A percentile compares a stretch with the other conserved stretches of the same genome.
Evolutionary conservation across 2,329 filamentous ascomycete species (phyloP).

Genomic region (Colletotrichum higginsianum): DNA sequence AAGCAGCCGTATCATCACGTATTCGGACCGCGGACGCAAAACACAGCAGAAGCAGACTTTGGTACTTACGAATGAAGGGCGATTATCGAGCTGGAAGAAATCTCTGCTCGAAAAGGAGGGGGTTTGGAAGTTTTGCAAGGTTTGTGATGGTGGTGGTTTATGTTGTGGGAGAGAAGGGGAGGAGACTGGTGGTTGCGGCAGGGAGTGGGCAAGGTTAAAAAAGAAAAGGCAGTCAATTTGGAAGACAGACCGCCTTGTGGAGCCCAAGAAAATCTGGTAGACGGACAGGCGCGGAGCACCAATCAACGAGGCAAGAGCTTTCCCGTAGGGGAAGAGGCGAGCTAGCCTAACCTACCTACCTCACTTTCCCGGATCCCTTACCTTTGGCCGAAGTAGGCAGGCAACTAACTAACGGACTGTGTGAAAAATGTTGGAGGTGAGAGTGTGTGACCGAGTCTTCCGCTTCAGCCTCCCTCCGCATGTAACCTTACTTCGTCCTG

Average conservation of each 20-base stretch:
- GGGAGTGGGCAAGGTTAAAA: slow-evolving; percentile 39
- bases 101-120: slow-evolving; percentile 34
- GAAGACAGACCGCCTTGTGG: slow-evolving; percentile 40
- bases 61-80: slow-evolving; percentile 24
- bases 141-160: slow-evolving; percentile 33
- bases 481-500: neutral
- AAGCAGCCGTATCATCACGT: neutral
- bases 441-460: neutral
- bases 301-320: slow-evolving; percentile 39
- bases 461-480: neutral
- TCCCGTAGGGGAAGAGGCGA: slow-evolving; percentile 15
- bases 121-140: slow-evolving; percentile 36
- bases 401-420: neutral
- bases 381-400: neutral
- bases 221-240: slow-evolving; percentile 33
- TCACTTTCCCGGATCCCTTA: neutral
- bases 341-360: slow-evolving; percentile 18
- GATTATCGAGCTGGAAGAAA: slow-evolving; percentile 21
- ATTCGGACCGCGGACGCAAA: neutral
- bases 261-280: slow-evolving; percentile 37
- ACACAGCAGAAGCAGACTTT: neutral
- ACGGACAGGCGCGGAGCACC: slow-evolving; percentile 28
- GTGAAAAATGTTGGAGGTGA: neutral
- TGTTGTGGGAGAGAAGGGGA: slow-evolving; percentile 42
- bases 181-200: slow-evolving; percentile 31